Evolutionary conservation across 352 stramenopile genomes (phyloP).

Genomic region (Blastocystis sp.): DNA sequence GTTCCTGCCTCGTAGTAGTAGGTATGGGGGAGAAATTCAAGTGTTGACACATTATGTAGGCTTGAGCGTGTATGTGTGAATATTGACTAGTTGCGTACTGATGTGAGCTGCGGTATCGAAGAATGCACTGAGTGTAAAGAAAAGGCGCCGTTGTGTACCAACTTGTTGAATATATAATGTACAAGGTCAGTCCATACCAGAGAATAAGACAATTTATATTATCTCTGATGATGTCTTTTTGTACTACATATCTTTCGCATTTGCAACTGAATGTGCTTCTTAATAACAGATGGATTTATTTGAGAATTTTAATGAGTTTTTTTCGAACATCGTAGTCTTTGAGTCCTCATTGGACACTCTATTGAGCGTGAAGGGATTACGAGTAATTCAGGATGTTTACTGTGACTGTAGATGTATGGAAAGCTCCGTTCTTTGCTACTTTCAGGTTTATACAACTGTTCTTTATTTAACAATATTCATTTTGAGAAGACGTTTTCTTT

Average conservation of each 20-base stretch:
- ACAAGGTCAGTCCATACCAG: neutral
- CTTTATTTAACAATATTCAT: neutral
- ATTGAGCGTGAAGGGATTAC: neutral
- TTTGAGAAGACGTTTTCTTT: neutral
- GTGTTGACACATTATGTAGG: neutral
- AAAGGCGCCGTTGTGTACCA: neutral
- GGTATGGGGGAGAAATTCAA: neutral
- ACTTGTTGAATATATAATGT: neutral
- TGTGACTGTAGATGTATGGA: neutral
- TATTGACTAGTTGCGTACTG: neutral
- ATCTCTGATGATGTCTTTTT: neutral
- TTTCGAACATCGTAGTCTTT: constrained; percentile 34
- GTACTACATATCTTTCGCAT: constrained; percentile 22
- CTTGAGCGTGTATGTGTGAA: neutral
- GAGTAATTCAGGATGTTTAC: neutral
- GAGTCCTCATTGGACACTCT: neutral
- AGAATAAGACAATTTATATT: neutral
- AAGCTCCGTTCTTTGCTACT: neutral
- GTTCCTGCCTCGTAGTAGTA: neutral
- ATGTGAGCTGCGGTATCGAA: neutral
- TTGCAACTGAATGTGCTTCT: neutral
- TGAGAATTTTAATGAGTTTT: neutral
- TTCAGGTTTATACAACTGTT: constrained; percentile 24
- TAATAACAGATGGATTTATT: neutral
- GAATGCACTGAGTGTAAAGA: constrained; percentile 16